These are phyloP conservation scores for Pseudogymnoascus sp. DNA, from an alignment of 2,329 filamentous ascomycete species.

Conservation along the genomic window DNA sequence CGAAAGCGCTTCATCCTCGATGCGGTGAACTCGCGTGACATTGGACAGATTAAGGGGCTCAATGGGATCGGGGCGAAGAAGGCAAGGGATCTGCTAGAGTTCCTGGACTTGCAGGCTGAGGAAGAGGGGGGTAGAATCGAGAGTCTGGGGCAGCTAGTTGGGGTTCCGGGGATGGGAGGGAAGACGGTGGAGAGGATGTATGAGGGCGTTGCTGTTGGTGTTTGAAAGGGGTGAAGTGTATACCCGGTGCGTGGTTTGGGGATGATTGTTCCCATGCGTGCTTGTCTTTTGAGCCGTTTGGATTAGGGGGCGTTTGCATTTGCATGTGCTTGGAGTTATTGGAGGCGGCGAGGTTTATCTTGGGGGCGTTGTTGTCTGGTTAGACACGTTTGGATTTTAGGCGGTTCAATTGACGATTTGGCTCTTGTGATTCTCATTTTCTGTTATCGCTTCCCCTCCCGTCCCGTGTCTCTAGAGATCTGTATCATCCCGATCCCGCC, in stretches of 20 bases:
- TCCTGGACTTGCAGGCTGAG: conserved; percentile 40
- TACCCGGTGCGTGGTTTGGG: background rate
- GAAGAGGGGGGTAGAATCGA: conserved; percentile 38
- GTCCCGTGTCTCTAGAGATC: background rate
- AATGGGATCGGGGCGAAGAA: conserved; percentile 68
- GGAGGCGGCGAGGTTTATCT: background rate
- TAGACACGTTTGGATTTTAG: background rate
- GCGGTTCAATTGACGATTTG: conserved; percentile 2
- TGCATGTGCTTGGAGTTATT: background rate
- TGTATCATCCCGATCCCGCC: background rate
- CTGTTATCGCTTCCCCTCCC: background rate
- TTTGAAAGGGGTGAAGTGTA: background rate
- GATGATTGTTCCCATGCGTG: background rate
- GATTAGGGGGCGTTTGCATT: background rate
- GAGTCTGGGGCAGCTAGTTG: conserved; percentile 44
- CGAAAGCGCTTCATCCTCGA: conserved; percentile 56
- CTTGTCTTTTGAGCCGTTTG: background rate
- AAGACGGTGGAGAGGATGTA: conserved; percentile 49
- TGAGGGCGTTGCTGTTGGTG: conserved; percentile 23
- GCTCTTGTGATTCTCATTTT: background rate
- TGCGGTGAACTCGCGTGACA: conserved; percentile 67
- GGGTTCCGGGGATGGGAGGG: conserved; percentile 50
- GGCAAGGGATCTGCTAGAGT: conserved; percentile 53
- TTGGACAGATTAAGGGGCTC: conserved; percentile 56
- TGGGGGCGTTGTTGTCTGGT: background rate